Evolutionary conservation across 345 rosid species (phyloP), one percentile per base, ranked within the genome.

Genomic region (Syzygium aromaticum): DNA sequence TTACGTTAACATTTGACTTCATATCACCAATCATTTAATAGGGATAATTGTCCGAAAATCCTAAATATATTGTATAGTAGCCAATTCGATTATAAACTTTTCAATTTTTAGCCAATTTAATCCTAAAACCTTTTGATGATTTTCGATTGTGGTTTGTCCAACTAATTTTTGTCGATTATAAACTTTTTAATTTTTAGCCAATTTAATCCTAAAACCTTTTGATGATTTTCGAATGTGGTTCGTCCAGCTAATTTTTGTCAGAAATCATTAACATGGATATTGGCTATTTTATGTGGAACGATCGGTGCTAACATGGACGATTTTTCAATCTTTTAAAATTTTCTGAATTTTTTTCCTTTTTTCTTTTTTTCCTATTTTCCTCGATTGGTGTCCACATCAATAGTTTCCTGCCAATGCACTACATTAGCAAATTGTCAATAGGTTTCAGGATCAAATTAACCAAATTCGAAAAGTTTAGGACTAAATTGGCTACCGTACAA

Each of bases 401-500:
- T 3, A 16, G 17, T 64, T 64, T 64, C 5, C 1, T 0, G 0
- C 1, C 4, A 8, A 67, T 17, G 2, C 11, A 4, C 3, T 17
- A 8, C 1, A 33, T 33, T 4, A 7, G 11, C 1, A 17, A 67
- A 67, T 67, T 1, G 1, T 33, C 7, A 67, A 67, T 16, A 67
- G 0, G 1, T 30, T 28, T 16, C 38, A 64, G 6, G 0, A 6
- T 2, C 28, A 28, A 63, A 64, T 8, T 64, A 5, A 1, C 3
- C 3, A n/a, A 6, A 61, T 8, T 6, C 38, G 19, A 67, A 67
- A 67, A 30, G 0, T 16, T 16, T 30, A 16, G 1, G 0, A 30
- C 5, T 33, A 3, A 67, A 67, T 33, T 17, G 10, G 0, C 2
- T 0, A 2, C 0, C 0, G 0, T 33, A 67, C 0, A 17, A 67